A percentile compares a stretch with the other conserved stretches of the same genome.
phyloP scores from a whole-genome alignment of 345 rosid genomes.

The Lepidium sativum region DNA sequence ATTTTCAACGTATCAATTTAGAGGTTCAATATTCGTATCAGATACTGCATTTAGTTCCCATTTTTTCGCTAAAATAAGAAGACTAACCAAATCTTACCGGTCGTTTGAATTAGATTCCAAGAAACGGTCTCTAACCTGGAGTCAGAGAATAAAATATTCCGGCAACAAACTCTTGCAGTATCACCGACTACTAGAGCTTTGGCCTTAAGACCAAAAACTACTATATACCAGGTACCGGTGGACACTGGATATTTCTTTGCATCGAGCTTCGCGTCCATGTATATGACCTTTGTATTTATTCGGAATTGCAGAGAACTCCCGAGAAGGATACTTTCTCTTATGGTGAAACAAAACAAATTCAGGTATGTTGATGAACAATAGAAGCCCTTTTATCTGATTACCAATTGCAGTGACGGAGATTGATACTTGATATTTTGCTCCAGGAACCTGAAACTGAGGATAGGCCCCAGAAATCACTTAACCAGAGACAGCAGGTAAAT shows the following conservation, averaged over 20 bases:
- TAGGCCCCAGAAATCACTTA: conserved; percentile 79
- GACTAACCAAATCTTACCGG: neutral
- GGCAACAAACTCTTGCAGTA: conserved; percentile 76
- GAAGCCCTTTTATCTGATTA: neutral
- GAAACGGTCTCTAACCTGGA: conserved; percentile 80
- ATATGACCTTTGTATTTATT: conserved; percentile 4
- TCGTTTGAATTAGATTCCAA: conserved; percentile 23
- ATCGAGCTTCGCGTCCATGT: neutral
- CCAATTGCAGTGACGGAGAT: conserved; percentile 29
- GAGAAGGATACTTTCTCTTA: conserved; percentile 48
- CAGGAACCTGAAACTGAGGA: conserved; percentile 70
- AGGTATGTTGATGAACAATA: conserved; percentile 25
- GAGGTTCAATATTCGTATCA: neutral
- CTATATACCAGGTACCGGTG: conserved; percentile 54
- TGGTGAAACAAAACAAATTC: conserved; percentile 56
- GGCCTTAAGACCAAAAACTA: conserved; percentile 50
- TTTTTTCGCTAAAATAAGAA: neutral
- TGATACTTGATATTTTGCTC: conserved; percentile 7
- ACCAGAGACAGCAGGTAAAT: conserved; percentile 86
- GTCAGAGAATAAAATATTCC: conserved; percentile 87
- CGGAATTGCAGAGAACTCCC: conserved; percentile 64
- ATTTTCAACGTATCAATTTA: neutral
- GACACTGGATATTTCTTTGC: conserved; percentile 5
- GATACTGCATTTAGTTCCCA: neutral
- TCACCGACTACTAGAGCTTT: conserved; percentile 67